Conservation (phyloP, 257 asterid genomes). For the Petrea volubilis region DNA sequence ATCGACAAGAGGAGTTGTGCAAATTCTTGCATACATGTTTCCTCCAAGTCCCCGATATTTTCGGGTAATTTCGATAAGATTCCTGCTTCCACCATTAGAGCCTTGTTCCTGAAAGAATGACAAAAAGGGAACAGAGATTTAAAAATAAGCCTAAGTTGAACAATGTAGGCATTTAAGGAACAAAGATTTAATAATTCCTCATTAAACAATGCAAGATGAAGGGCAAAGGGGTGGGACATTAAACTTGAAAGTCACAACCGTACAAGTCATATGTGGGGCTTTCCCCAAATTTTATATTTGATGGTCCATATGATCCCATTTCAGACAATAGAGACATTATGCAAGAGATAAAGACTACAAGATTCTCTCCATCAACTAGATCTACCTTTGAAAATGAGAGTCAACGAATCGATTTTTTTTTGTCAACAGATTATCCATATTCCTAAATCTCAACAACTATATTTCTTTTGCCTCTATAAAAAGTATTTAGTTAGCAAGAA, state of each 20-base stretch:
- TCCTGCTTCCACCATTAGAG: constrained; percentile 86
- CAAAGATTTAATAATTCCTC: not conserved
- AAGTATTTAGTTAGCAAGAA: not conserved
- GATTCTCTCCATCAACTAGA: constrained; percentile 41
- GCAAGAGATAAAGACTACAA: constrained; percentile 45
- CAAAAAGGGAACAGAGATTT: constrained; percentile 9
- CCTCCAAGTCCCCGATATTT: constrained; percentile 38
- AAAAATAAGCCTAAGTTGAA: not conserved
- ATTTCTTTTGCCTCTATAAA: not conserved
- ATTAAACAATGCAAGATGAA: not conserved
- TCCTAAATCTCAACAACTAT: constrained; percentile 18
- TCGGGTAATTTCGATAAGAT: constrained; percentile 59
- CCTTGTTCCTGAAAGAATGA: constrained; percentile 74
- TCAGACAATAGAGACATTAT: constrained; percentile 22
- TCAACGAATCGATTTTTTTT: constrained; percentile 36
- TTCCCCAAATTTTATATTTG: not conserved
- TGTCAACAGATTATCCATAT: constrained; percentile 17
- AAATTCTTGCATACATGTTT: constrained; percentile 46
- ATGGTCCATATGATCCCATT: constrained; percentile 18
- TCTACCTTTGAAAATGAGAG: constrained; percentile 38
- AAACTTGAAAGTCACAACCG: not conserved
- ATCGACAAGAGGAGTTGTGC: constrained; percentile 60
- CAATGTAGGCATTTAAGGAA: not conserved
- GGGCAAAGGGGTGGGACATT: constrained; percentile 10
- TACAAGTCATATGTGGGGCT: constrained; percentile 19